Evolutionary conservation across 139 green algal species (phyloP), one percentile per base, ranked within the genome.

Genomic region (Coelastrella sp.): DNA sequence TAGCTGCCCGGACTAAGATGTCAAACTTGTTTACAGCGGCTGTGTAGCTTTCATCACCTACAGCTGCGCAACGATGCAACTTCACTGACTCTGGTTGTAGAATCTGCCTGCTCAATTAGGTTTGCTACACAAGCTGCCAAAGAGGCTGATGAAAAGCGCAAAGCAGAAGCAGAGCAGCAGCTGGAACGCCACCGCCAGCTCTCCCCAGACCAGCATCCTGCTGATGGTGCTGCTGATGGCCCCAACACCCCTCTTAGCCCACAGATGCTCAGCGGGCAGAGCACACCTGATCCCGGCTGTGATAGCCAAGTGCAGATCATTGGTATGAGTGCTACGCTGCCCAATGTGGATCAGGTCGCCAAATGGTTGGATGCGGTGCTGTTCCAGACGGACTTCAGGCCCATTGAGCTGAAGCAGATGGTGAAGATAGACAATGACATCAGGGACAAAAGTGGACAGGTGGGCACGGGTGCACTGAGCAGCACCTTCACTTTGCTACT

Each of bases 251-350:
- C 77, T 61, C 3, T 20, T 59, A 83, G 56, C 22, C 68, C 68
- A 22, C 68, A 76, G 68, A 23, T 80, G 54, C 47, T 57, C 5
- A 83, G 68, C 11, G 74, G 59, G 4, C 19, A 59, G 20, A 83
- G 59, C 58, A 86, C 60, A 32, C 76, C 23, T 3, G 22, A 76
- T 81, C 10, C 17, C 17, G 90, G 92, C 47, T 73, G n/a, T 22
- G 85, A 75, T 47, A 81, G 73, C n/a, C 66, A 75, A 17, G 71
- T 98, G 85, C 98, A 99, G 94, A 95, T 99, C 56, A 94, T 99
- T 10, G 98, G 96, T 89, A 99, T 99, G 98, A 96, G 89, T 81
- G 98, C 98, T 59, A 99, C 98, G 3, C 94, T 99, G 91, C 96
- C 98, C 8, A 99, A 99, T 88, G 94, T 96, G 16, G 91, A 92